A percentile compares a stretch with the other conserved stretches of the same genome.
Conservation (phyloP, 2,329 filamentous ascomycete genomes). For the Immersiporthe knoxdaviesiana region DNA sequence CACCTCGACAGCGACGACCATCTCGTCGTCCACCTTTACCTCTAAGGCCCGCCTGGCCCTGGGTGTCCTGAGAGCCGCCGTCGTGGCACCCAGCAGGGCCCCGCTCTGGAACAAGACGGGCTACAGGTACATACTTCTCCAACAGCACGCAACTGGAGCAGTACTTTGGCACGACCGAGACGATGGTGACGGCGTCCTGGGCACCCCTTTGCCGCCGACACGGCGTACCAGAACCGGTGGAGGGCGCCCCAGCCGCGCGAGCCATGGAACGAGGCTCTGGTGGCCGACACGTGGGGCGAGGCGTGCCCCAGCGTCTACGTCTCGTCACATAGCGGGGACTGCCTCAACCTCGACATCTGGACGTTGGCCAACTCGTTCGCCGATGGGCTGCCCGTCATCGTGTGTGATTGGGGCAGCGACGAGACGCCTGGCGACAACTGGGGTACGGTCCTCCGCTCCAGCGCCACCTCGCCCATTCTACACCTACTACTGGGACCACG, state of each 20-base stretch:
- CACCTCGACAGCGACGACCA: neutral
- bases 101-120: slow-evolving; percentile 21
- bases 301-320: slow-evolving; percentile 16
- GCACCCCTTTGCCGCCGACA: slow-evolving; percentile 22
- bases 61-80: neutral
- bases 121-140: slow-evolving; percentile 21
- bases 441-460: slow-evolving; percentile 31
- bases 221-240: slow-evolving; percentile 24
- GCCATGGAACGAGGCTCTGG: slow-evolving; percentile 32
- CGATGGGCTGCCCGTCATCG: slow-evolving; percentile 37
- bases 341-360: slow-evolving; percentile 41
- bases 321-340: slow-evolving; percentile 36
- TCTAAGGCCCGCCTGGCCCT: slow-evolving; percentile 11
- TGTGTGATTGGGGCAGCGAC: slow-evolving; percentile 32
- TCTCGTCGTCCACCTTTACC: neutral
- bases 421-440: slow-evolving; percentile 18
- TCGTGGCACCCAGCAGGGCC: slow-evolving; percentile 7
- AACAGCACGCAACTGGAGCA: slow-evolving; percentile 18
- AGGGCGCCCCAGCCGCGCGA: slow-evolving; percentile 14
- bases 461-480: slow-evolving; percentile 38
- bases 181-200: slow-evolving; percentile 17
- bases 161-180: slow-evolving; percentile 16
- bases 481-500: slow-evolving; percentile 42
- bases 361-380: slow-evolving; percentile 35
- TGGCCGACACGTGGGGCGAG: slow-evolving; percentile 29